Evolutionary conservation across 2,329 filamentous ascomycete species (phyloP), one percentile per base, ranked within the genome.

Genomic region (Fusarium neocosmosporiellum): DNA sequence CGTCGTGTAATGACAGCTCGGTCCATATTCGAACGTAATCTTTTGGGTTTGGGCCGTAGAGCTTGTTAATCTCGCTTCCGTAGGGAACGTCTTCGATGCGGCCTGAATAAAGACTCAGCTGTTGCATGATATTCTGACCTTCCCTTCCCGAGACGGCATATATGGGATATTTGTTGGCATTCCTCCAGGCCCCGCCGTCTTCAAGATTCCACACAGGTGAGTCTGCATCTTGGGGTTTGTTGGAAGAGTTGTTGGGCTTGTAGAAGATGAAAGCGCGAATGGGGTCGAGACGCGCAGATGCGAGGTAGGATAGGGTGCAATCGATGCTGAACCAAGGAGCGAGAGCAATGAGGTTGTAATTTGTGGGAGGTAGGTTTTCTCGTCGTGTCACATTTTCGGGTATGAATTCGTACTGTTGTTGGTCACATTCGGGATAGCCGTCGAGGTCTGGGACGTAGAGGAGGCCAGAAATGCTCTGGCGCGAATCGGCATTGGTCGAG

Each of bases 301-400:
- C 83, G 54, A 98, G 87, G 79, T 94, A 98, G 50, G 92, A 88
- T 63, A 87, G 83, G 14, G 94, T 93, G 79, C 96, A 99, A 29
- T 89, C 84, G 9, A 87, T 84, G 70, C 88, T 93, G 75, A 94
- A 90, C 95, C 96, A 98, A 31, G 96, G 96, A 27, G 94, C 95
- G 61, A 98, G 84, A 31, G 93, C 95, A 75, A 98, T 89, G 59
- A 95, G 86, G 63, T 92, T 90, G 80, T 94, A 94, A 73, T 93
- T 90, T 57, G 88, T 87, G 1, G 87, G 85, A 0, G 91, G 90
- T 1, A 98, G 88, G 77, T 96, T 88, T n/a, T 82, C 80, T 75
- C 89, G 88, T 18, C 92, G 90, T 14, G 94, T 97, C 63, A 91
- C 94, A 80, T 96, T 95, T 39, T 81, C 76, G 1, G 95, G 94